phyloP scores from a whole-genome alignment of 306 rosid genomes.

The Citrullus mucosospermus region DNA sequence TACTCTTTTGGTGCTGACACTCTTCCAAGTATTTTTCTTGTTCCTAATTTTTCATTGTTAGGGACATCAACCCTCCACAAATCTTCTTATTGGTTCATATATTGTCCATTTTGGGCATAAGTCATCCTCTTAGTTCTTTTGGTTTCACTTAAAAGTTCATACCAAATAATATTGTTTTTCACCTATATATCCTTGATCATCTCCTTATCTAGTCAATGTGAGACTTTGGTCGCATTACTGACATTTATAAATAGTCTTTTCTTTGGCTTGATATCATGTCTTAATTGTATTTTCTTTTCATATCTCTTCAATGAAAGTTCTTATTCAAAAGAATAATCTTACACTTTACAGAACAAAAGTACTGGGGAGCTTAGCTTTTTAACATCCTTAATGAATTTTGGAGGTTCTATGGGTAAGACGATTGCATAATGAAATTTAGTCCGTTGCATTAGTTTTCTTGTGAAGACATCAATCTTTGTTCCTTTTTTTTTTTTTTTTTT shows the following conservation, averaged over 20 bases:
- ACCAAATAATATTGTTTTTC: background rate
- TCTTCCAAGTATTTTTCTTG: background rate
- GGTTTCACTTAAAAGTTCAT: background rate
- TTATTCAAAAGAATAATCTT: constrained; percentile 8
- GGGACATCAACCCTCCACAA: no score
- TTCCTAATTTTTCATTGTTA: background rate
- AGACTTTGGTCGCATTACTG: background rate
- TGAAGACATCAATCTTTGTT: background rate
- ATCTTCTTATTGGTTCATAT: no score
- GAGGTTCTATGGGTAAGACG: constrained; percentile 77
- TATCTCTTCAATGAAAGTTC: background rate
- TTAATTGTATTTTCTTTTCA: background rate
- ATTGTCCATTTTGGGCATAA: background rate
- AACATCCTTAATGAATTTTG: constrained; percentile 83
- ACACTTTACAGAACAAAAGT: constrained; percentile 66
- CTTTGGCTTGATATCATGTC: background rate
- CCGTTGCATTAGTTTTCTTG: background rate
- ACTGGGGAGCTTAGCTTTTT: constrained; percentile 97
- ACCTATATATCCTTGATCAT: background rate
- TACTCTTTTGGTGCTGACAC: background rate
- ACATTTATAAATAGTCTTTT: background rate
- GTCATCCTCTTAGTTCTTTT: background rate
- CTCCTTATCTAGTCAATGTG: background rate
- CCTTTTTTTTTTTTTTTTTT: constrained; percentile 12
- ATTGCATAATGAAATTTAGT: constrained; percentile 9